These are phyloP conservation scores for Metschnikowia baotianmanensis DNA, from an alignment of 805 yeast genomes.

Conservation along the genomic window DNA sequence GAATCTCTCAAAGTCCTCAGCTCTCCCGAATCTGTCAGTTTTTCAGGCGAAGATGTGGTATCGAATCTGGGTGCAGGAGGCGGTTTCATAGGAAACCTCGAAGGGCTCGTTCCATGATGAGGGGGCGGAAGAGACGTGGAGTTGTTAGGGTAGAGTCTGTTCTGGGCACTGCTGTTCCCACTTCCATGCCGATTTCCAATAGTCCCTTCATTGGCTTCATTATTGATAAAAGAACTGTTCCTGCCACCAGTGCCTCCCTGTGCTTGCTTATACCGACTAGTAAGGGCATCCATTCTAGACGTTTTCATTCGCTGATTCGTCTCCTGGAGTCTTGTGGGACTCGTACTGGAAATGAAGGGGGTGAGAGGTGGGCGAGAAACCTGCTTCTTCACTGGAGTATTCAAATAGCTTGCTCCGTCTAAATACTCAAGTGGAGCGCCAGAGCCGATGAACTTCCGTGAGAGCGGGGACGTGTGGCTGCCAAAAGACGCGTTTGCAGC, in stretches of 20 bases:
- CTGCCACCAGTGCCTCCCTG: neutral
- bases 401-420: conserved; percentile 24
- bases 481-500: conserved; percentile 23
- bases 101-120: neutral
- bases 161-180: neutral
- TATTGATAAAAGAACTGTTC: too few species aligned
- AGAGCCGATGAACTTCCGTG: conserved; percentile 19
- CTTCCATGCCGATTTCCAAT: too few species aligned
- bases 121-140: conserved; percentile 5
- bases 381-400: conserved; percentile 35
- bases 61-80: conserved; percentile 15
- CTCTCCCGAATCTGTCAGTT: neutral
- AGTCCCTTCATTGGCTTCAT: too few species aligned
- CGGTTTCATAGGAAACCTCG: conserved; percentile 5
- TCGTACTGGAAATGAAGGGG: conserved; percentile 21
- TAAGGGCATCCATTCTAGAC: conserved; percentile 34
- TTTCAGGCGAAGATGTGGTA: conserved; percentile 11
- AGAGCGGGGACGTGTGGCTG: conserved; percentile 34
- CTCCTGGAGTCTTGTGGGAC: conserved; percentile 37
- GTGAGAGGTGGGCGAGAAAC: conserved; percentile 20
- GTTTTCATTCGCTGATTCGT: conserved; percentile 35
- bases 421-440: conserved; percentile 11
- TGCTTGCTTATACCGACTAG: conserved; percentile 29
- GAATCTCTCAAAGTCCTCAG: neutral
- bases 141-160: conserved; percentile 1